Conservation (phyloP, 2,329 filamentous ascomycete species). For the Claviceps sp. region DNA sequence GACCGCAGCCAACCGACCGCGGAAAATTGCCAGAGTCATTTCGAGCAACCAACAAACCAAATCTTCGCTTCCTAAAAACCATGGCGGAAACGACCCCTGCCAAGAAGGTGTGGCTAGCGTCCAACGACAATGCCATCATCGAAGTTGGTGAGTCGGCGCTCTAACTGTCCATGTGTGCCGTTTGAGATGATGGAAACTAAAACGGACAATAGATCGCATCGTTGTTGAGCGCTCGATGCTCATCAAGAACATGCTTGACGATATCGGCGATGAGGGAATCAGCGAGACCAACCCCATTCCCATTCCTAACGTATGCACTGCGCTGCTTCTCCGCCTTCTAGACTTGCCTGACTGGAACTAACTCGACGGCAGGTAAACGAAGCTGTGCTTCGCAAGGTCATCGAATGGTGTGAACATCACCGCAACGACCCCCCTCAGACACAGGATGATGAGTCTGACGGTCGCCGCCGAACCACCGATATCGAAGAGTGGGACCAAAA, state of each 20-base stretch:
- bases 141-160: constrained; percentile 29
- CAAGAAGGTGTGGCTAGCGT: constrained; percentile 34
- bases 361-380: constrained; percentile 63
- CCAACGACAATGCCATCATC: constrained; percentile 36
- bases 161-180: not conserved
- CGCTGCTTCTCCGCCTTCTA: not conserved
- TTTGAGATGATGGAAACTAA: not conserved
- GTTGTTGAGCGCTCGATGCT: constrained; percentile 86
- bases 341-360: not conserved
- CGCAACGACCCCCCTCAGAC: constrained; percentile 72
- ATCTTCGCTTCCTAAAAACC: constrained; percentile 7
- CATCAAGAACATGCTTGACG: constrained; percentile 97
- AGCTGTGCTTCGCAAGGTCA: constrained; percentile 83
- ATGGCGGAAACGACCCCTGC: constrained; percentile 22
- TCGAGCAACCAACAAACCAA: not conserved
- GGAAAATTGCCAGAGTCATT: not conserved
- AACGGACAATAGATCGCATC: constrained; percentile 46
- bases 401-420: constrained; percentile 97
- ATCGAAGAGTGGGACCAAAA: constrained; percentile 99
- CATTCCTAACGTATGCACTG: constrained; percentile 60
- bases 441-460: constrained; percentile 82
- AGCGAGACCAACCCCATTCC: constrained; percentile 58
- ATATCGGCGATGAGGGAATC: constrained; percentile 56
- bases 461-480: constrained; percentile 94
- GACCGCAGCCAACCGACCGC: not conserved